A percentile compares a stretch with the other conserved stretches of the same genome.
Evolutionary conservation across 148 eudicot genomes (phyloP).

Genomic region (Persicaria maculosa): DNA sequence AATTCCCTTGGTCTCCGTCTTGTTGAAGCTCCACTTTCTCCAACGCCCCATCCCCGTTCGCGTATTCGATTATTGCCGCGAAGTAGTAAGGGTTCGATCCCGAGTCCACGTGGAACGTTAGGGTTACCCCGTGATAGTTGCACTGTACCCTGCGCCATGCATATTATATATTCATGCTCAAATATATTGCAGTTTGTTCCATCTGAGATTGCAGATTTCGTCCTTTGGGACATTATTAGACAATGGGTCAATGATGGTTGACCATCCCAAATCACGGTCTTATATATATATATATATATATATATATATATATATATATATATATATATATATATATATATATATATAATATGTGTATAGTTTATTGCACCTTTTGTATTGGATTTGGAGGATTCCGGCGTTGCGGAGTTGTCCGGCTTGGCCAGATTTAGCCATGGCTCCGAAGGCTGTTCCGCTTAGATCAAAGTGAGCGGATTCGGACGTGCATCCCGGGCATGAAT

Average conservation of each 20-base stretch:
- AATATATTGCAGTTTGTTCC: too few species aligned
- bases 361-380: conserved; percentile 30
- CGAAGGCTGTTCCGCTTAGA: conserved; percentile 73
- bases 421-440: conserved; percentile 58
- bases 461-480: conserved; percentile 47
- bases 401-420: conserved; percentile 40
- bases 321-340: too few species aligned
- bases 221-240: too few species aligned
- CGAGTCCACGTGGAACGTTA: conserved; percentile 41
- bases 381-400: conserved; percentile 45
- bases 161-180: neutral
- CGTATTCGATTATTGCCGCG: conserved; percentile 35
- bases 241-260: too few species aligned
- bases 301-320: too few species aligned
- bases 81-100: conserved; percentile 52
- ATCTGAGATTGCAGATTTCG: too few species aligned
- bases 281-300: too few species aligned
- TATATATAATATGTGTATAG: too few species aligned
- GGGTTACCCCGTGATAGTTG: conserved; percentile 33
- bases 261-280: too few species aligned
- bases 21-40: conserved; percentile 35
- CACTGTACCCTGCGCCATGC: conserved; percentile 37
- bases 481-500: conserved; percentile 57
- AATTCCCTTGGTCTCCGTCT: conserved; percentile 15
- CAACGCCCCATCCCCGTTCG: conserved; percentile 40